Evolutionary conservation across 2,329 filamentous ascomycete species (phyloP), one percentile per base, ranked within the genome.

Genomic region (Alternaria postmessia): DNA sequence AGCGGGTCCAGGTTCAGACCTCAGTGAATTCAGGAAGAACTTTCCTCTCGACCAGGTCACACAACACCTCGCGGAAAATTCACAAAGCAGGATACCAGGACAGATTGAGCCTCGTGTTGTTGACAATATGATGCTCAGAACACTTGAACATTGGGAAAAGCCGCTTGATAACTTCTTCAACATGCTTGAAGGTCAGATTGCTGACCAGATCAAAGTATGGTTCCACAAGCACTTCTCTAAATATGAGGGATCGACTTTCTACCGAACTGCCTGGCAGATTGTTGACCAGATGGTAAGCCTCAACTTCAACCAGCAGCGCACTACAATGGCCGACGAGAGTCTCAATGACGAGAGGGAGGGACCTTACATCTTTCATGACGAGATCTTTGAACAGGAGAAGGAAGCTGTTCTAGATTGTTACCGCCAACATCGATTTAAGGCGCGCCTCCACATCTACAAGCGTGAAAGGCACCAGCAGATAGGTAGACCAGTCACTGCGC

Each of bases 1-100:
- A 9, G 42, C 36, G 14, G 20, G 28, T 7, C 4, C 28, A n/a
- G 20, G n/a, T 14, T 6, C 39, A 6, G 54, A 66, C 9, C 65
- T 64, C 16, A 44, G n/a, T 0, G 16, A 59, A 0, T 42, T 64
- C 0, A 60, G 43, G 4, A 68, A 54, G 28, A 22, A 22, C 3
- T 78, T 77, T 56, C 57, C 59, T 3, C 65, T 81, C 1, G 75
- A 79, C 32, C 61, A 75, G 0, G 65, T 80, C 14, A 61, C 64
- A 3, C 39, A 57, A 4, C 54, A 72, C 5, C 62, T 80, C 2
- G 61, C 67, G 3, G 54, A 70, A 2, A 64, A 67, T 3, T 74
- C 75, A 0, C 70, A 68, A 2, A 73, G 73, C 0, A 74, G 65
- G 1, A 64, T 81, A 0, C 76, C 75, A 0, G 75, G 68, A 0